Conservation (phyloP, 2,329 filamentous ascomycete species). For the Fonsecaea pugnacius region DNA sequence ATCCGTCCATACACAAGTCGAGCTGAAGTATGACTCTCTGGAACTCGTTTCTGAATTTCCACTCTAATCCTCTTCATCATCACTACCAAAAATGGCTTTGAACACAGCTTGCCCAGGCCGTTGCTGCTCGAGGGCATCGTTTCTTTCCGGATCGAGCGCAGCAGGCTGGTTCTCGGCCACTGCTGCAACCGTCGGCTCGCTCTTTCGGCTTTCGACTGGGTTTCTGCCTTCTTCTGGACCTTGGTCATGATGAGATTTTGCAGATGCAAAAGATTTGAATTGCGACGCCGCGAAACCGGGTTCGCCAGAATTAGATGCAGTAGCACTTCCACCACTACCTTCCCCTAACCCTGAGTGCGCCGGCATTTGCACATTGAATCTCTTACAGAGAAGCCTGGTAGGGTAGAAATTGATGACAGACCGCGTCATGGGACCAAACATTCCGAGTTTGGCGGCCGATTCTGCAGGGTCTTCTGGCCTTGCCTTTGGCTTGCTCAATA, state of each 20-base stretch:
- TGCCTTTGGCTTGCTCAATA: constrained; percentile 55
- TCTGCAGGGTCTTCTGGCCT: constrained; percentile 75
- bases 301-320: not conserved
- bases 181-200: constrained; percentile 22
- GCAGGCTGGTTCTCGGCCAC: constrained; percentile 29
- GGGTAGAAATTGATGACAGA: constrained; percentile 74
- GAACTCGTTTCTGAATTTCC: not conserved
- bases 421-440: constrained; percentile 90
- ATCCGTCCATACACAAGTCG: not conserved
- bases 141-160: constrained; percentile 71
- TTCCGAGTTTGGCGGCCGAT: constrained; percentile 83
- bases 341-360: constrained; percentile 43
- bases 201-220: not conserved
- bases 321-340: constrained; percentile 43
- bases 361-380: constrained; percentile 83
- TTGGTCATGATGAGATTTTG: constrained; percentile 40
- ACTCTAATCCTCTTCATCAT: constrained; percentile 66
- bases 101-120: constrained; percentile 81
- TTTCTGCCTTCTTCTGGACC: not conserved
- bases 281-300: constrained; percentile 18
- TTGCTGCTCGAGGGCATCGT: constrained; percentile 75
- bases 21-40: not conserved
- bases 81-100: constrained; percentile 90
- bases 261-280: constrained; percentile 40
- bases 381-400: constrained; percentile 84